These are phyloP conservation scores for Yamadazyma blattariae DNA, from an alignment of 1,139 yeast species.

Conservation along the genomic window DNA sequence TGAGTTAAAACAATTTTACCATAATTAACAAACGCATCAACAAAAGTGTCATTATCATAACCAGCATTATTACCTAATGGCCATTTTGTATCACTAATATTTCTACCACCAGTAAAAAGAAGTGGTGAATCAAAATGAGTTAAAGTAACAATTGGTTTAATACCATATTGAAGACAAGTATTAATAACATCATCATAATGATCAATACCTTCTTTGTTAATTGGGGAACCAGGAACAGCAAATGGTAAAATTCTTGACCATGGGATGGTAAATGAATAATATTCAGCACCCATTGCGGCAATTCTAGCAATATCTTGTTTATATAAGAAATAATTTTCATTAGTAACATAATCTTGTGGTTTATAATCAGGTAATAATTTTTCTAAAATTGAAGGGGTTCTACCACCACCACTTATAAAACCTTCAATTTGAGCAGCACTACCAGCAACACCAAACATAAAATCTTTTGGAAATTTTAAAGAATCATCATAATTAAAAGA, in stretches of 20 bases:
- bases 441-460: slow-evolving; percentile 24
- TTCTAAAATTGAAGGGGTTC: slow-evolving; percentile 30
- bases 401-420: slow-evolving; percentile 30
- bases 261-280: slow-evolving; percentile 31
- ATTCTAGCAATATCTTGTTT: slow-evolving; percentile 30
- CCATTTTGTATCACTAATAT: background rate
- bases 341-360: slow-evolving; percentile 23
- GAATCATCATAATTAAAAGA: slow-evolving; percentile 15
- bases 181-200: slow-evolving; percentile 33
- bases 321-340: slow-evolving; percentile 30
- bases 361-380: slow-evolving; percentile 9
- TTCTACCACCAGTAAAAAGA: slow-evolving; percentile 14
- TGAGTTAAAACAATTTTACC: slow-evolving; percentile 29
- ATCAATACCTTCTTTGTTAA: slow-evolving; percentile 28
- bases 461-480: slow-evolving; percentile 18
- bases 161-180: slow-evolving; percentile 23
- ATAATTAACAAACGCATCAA: slow-evolving; percentile 29
- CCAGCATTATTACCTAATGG: slow-evolving; percentile 19
- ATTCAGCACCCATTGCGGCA: slow-evolving; percentile 29
- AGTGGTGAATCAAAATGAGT: slow-evolving; percentile 35
- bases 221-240: slow-evolving; percentile 25
- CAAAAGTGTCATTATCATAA: slow-evolving; percentile 21
- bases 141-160: slow-evolving; percentile 31
- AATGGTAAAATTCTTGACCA: slow-evolving; percentile 34
- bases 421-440: slow-evolving; percentile 35